A percentile compares a stretch with the other conserved stretches of the same genome.
These are phyloP conservation scores for Cucumis cinereus DNA, from an alignment of 306 rosid species.

Conservation along the genomic window DNA sequence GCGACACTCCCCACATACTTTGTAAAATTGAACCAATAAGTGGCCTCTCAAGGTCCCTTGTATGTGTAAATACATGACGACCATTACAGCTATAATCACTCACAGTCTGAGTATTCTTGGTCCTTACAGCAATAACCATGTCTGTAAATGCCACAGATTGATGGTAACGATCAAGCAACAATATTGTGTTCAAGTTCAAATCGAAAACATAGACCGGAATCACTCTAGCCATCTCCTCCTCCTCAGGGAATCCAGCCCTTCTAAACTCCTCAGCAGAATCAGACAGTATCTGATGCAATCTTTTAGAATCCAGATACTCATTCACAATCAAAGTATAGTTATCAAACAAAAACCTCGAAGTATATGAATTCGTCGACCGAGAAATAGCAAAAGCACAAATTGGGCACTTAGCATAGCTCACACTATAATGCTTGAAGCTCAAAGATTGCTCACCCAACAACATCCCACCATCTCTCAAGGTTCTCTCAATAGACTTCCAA, in stretches of 20 bases:
- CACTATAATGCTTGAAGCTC: conserved; percentile 40
- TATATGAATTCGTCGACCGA: conserved; percentile 57
- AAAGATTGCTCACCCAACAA: conserved; percentile 57
- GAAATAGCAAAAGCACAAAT: conserved; percentile 70
- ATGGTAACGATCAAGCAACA: conserved; percentile 80
- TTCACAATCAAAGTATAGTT: conserved; percentile 87
- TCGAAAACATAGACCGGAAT: conserved; percentile 87
- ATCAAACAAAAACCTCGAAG: conserved; percentile 79
- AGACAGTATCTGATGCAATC: conserved; percentile 66
- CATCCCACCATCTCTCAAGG: conserved; percentile 42
- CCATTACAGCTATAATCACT: conserved; percentile 92
- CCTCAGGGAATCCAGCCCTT: conserved; percentile 54
- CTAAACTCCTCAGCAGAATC: conserved; percentile 63
- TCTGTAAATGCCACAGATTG: conserved; percentile 85
- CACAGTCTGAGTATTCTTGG: conserved; percentile 71
- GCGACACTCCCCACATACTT: conserved; percentile 99
- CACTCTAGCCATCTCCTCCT: conserved; percentile 61
- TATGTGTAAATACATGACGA: conserved; percentile 57
- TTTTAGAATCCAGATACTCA: conserved; percentile 88
- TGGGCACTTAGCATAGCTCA: conserved; percentile 35
- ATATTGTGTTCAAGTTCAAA: conserved; percentile 34
- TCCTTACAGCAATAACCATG: conserved; percentile 93
- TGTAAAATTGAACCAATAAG: conserved; percentile 87
- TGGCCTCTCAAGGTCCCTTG: conserved; percentile 73
- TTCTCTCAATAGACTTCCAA: conserved; percentile 53